phyloP scores from a whole-genome alignment of 352 stramenopile genomes.

The Peronospora destructor region DNA sequence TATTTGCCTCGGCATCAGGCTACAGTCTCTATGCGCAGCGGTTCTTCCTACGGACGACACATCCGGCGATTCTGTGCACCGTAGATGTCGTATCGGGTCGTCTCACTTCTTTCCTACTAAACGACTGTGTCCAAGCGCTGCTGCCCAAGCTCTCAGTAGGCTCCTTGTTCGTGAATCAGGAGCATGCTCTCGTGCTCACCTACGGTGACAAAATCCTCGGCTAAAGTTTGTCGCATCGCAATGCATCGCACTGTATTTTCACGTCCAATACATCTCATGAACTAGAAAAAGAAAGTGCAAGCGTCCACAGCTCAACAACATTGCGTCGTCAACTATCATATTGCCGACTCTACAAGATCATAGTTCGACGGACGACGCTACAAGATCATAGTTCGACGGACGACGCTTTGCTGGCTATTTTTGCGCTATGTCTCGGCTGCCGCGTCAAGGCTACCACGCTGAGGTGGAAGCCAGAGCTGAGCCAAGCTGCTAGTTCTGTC shows the following conservation, averaged over 20 bases:
- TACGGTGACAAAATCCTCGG: constrained; percentile 65
- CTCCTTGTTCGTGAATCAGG: constrained; percentile 51
- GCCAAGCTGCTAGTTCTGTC: too few species aligned
- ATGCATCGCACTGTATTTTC: constrained; percentile 1
- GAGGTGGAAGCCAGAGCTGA: too few species aligned
- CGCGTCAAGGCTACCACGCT: too few species aligned
- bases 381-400: too few species aligned
- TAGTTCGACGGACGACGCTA: background rate
- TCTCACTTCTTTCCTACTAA: constrained; percentile 58
- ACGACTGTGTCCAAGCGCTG: constrained; percentile 44
- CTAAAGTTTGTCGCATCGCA: constrained; percentile 8
- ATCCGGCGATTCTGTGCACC: constrained; percentile 55
- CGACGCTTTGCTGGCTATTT: too few species aligned
- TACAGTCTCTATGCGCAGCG: constrained; percentile 60
- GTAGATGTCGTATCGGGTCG: constrained; percentile 27
- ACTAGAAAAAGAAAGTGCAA: background rate
- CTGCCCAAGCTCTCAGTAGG: constrained; percentile 60
- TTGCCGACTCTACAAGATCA: background rate
- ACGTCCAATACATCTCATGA: constrained; percentile 6
- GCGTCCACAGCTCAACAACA: background rate
- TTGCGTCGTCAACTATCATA: background rate
- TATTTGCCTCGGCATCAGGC: constrained; percentile 68
- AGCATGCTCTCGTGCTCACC: constrained; percentile 64
- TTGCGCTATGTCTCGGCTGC: too few species aligned
- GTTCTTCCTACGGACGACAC: constrained; percentile 62